Base-by-base conservation (phyloP, 805 yeast species). In the Maudiozyma serrabonitensis region DNA sequence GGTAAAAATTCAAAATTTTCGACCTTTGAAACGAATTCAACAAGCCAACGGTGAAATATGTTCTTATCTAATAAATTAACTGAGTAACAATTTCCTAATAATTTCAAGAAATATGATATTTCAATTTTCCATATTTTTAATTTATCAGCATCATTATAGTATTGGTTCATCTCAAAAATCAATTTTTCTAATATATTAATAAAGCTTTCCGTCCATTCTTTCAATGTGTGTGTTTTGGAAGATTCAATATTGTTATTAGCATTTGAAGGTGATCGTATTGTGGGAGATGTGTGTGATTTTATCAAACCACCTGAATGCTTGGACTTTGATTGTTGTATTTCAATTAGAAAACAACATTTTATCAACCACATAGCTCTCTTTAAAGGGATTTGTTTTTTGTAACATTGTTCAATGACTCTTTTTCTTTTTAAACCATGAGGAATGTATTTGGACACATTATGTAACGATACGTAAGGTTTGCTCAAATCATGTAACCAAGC, bases 361-460 rank as follows among this genome's bases (percentile, higher is more conserved):
- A 91, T 84, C 52, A 93, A 76, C 99, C 99, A 91, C 2, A 91
- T 66, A 0, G 96, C 95, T 52, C 97, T 71, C n/a, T 76, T 62
- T 1, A 84, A 69, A 0, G 98, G 96, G 0, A 91, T 81, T 34
- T 70, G 69, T 59, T 82, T 81, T 23, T 69, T 59, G 52, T 84
- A 75, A 54, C 95, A 76, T 52, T 82, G 86, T 54, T 89, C 96
- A 3, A 91, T 62, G 18, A 91, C 70, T 1, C 76, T 74, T 55
- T 80, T 79, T 61, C 87, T 85, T 54, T 90, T 73, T 21, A 90
- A 78, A 0, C 97, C 97, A 63, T 91, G 96, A 0, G 99, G 98
- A 7, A 91, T 77, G 18, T 89, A 86, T 48, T 86, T 74, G 2
- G 93, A 76, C 4, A 90, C 75, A 51, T 77, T 78, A 41, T 76